A percentile compares a stretch with the other conserved stretches of the same genome.
These are phyloP conservation scores for Tolypocladium guangdongense DNA, from an alignment of 2,329 filamentous ascomycete species.

Conservation along the genomic window DNA sequence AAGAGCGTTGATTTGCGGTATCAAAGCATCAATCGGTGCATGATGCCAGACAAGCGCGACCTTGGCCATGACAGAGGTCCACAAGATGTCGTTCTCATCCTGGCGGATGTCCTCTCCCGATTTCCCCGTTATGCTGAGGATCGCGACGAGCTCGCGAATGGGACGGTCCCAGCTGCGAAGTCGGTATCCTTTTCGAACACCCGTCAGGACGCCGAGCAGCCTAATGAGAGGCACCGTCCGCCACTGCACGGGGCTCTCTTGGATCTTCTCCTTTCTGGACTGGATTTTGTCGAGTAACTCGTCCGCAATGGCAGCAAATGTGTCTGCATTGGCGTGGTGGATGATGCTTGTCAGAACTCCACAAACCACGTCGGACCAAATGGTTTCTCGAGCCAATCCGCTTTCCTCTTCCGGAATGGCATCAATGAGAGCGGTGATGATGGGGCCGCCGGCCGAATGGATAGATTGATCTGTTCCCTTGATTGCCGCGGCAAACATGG, in stretches of 20 bases:
- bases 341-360: conserved; percentile 73
- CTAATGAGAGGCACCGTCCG: conserved; percentile 37
- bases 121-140: conserved; percentile 38
- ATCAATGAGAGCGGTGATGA: conserved; percentile 40
- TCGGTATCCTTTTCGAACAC: conserved; percentile 71
- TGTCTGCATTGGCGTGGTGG: conserved; percentile 67
- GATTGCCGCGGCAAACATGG: conserved; percentile 75
- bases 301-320: conserved; percentile 58
- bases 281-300: conserved; percentile 43
- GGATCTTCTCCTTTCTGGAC: conserved; percentile 22
- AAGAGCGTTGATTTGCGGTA: conserved; percentile 57
- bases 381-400: conserved; percentile 31
- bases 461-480: conserved; percentile 50
- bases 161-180: conserved; percentile 61
- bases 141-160: conserved; percentile 41
- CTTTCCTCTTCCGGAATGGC: conserved; percentile 40
- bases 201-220: conserved; percentile 58
- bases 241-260: conserved; percentile 13
- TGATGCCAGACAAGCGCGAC: conserved; percentile 59
- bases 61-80: conserved; percentile 46
- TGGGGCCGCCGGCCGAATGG: conserved; percentile 47
- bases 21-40: conserved; percentile 68
- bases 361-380: conserved; percentile 55
- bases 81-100: conserved; percentile 32
- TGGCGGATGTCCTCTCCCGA: conserved; percentile 22